phyloP scores from a whole-genome alignment of 345 rosid species.

The Boechera retrofracta region DNA sequence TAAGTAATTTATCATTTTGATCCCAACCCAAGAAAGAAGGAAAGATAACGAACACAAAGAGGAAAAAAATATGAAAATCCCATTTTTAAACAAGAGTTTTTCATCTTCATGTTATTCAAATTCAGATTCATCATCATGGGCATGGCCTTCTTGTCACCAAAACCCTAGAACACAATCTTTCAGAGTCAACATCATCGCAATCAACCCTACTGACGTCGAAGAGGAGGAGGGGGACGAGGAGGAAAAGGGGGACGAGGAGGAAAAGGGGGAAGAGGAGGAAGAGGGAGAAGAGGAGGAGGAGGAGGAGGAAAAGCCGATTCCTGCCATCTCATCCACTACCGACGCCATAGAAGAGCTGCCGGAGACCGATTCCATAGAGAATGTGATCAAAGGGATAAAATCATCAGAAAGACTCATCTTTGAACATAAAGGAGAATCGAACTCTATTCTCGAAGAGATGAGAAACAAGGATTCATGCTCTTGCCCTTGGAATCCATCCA shows the following conservation, averaged over 20 bases:
- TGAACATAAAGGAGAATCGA: conserved; percentile 64
- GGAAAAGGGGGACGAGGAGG: neutral
- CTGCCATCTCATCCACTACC: conserved; percentile 23
- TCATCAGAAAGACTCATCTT: conserved; percentile 61
- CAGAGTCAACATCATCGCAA: conserved; percentile 35
- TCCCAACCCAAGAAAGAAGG: neutral
- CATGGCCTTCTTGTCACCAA: conserved; percentile 76
- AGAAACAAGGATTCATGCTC: conserved; percentile 36
- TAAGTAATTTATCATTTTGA: conserved; percentile 11
- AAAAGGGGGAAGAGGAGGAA: neutral
- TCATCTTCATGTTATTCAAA: conserved; percentile 27
- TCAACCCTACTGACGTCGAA: conserved; percentile 6
- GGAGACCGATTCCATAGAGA: conserved; percentile 52
- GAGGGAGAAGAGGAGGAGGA: neutral
- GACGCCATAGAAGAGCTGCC: conserved; percentile 25
- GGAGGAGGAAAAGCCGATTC: conserved; percentile 21
- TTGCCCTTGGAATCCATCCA: conserved; percentile 68
- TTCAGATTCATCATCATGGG: conserved; percentile 54
- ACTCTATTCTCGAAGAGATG: conserved; percentile 56
- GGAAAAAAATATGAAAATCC: conserved; percentile 54
- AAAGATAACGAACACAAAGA: neutral
- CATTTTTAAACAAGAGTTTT: conserved; percentile 49
- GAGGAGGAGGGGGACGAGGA: conserved; percentile 16
- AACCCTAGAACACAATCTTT: conserved; percentile 75
- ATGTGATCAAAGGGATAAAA: conserved; percentile 59